Conservation (phyloP, 1,139 yeast species). For the Geotrichum cucujoidarum region DNA sequence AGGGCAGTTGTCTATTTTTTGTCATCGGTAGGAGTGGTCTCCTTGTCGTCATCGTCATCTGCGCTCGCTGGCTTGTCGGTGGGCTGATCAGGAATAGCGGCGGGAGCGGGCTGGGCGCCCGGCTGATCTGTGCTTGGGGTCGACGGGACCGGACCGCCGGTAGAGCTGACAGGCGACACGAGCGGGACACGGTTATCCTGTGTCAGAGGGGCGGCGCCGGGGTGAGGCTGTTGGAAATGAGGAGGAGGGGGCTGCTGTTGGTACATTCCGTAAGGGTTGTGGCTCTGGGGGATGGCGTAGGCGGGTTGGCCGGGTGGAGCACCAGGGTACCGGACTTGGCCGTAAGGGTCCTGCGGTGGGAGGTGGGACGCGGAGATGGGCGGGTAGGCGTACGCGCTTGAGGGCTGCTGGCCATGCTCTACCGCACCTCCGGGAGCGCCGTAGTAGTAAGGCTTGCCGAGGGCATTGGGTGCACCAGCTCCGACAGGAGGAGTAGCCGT, state of each 20-base stretch:
- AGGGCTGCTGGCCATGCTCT: conserved; percentile 7
- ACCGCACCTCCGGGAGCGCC: conserved; percentile 5
- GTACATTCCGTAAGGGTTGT: conserved; percentile 6
- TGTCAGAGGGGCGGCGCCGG: background rate
- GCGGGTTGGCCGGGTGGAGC: background rate
- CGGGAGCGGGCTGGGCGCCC: too few relatives aligned
- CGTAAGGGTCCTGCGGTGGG: conserved; percentile 9
- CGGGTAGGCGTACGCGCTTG: conserved; percentile 12
- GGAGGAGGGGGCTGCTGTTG: conserved; percentile 4
- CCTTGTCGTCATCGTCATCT: background rate
- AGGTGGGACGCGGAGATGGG: conserved; percentile 12
- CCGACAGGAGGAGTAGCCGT: conserved; percentile 2
- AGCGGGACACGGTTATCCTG: conserved; percentile 2
- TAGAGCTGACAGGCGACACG: conserved; percentile 9
- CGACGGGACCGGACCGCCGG: background rate
- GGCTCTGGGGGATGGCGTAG: background rate
- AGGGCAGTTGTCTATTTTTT: too few relatives aligned
- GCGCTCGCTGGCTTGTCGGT: background rate
- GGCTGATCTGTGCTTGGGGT: too few relatives aligned
- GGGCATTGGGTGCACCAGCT: conserved; percentile 1
- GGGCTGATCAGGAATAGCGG: too few relatives aligned
- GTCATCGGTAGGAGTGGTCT: background rate
- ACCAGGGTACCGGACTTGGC: background rate
- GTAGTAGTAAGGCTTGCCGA: conserved; percentile 12
- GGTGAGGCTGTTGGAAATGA: background rate